Percentiles rank a stretch among this genome's conserved stretches.
phyloP scores from a whole-genome alignment of 1,284 basidiomycete genomes.

The Stygiomarasmius scandens region DNA sequence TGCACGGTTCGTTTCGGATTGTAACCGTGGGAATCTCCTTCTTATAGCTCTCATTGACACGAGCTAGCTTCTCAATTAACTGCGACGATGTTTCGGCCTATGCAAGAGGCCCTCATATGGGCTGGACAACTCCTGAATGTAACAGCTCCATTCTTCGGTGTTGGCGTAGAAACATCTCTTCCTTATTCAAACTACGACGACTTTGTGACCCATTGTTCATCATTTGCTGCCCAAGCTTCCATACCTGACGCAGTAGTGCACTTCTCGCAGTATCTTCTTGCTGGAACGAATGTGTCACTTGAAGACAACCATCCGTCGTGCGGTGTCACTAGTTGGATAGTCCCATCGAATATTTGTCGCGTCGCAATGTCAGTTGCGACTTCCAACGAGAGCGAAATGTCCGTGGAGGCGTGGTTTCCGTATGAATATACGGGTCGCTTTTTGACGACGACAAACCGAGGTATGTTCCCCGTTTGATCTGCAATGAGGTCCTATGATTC shows the following conservation, averaged over 20 bases:
- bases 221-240: background rate
- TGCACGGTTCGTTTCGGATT: no score
- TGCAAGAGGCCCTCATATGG: constrained; percentile 5
- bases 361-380: constrained; percentile 12
- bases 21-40: no score
- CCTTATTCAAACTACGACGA: background rate
- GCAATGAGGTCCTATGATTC: no score
- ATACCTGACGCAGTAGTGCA: background rate
- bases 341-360: constrained; percentile 13
- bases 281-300: constrained; percentile 10
- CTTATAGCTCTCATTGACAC: no score
- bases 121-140: background rate
- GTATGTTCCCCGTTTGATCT: background rate
- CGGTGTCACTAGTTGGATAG: background rate
- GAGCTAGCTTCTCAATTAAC: no score
- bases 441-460: constrained; percentile 25
- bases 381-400: constrained; percentile 21
- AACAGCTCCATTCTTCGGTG: background rate
- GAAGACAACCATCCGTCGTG: constrained; percentile 13
- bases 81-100: background rate
- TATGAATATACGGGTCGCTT: constrained; percentile 20
- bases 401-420: constrained; percentile 22
- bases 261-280: constrained; percentile 9
- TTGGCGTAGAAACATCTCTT: background rate
- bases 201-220: background rate